A percentile compares a stretch with the other conserved stretches of the same genome.
Evolutionary conservation across 306 rosid genomes (phyloP).

Genomic region (Trichosanthes truncata): DNA sequence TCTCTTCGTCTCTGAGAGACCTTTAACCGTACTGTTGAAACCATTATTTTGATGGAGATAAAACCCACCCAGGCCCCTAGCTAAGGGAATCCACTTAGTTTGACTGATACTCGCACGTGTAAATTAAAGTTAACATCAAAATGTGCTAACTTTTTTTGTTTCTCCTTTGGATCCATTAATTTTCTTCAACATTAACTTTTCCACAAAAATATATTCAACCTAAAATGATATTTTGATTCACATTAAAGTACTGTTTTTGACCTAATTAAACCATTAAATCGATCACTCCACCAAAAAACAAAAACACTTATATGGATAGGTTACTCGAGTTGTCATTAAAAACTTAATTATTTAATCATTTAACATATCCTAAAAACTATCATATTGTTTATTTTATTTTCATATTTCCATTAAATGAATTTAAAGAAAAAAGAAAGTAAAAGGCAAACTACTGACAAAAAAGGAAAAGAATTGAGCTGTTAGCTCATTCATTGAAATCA

Average conservation of each 20-base stretch:
- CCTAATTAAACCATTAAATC: background rate
- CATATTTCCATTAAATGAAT: background rate
- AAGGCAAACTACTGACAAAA: background rate
- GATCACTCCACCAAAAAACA: background rate
- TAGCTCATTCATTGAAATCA: background rate
- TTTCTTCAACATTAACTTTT: too few relatives aligned
- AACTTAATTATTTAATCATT: background rate
- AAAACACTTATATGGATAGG: too few relatives aligned
- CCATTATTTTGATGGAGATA: background rate
- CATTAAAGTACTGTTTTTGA: background rate
- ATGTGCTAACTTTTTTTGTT: background rate
- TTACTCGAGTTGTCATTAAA: too few relatives aligned
- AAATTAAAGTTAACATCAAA: background rate
- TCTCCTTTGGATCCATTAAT: too few relatives aligned
- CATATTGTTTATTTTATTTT: background rate
- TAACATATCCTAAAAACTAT: background rate
- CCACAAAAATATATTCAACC: background rate
- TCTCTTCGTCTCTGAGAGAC: background rate
- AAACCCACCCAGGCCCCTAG: conserved; percentile 11
- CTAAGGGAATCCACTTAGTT: background rate
- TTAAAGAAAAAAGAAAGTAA: background rate
- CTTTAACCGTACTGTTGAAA: background rate
- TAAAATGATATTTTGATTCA: background rate
- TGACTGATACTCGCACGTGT: conserved; percentile 1
- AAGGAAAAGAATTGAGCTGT: background rate